Base-by-base conservation (phyloP, 257 asterid genomes). In the Lycium barbarum region DNA sequence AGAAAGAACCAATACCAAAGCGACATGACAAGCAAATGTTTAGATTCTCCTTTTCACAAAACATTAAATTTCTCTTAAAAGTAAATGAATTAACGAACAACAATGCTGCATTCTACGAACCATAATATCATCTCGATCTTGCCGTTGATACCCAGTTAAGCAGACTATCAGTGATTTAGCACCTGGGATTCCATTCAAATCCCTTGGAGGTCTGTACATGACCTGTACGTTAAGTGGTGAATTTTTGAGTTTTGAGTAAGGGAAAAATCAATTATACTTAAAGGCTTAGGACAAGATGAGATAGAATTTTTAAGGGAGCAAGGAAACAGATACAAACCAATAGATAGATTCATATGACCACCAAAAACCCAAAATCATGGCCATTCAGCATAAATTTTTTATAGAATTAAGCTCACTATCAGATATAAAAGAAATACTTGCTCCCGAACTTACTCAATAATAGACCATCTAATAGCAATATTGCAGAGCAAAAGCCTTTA, bases 81-180 rank as follows among this genome's bases (percentile, higher is more conserved):
- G 61, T 53, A 78, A 33, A 78, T 53, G 26, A 78, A 33, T 8
- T 14, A 58, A 53, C 33, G 61, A 53, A 26, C 62, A 15, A 26
- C 62, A 76, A 7, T 61, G 22, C 65, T 7, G 49, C 66, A 78
- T 15, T 78, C 12, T 26, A 74, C 86, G 22, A 84, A 97, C 99
- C 99, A 93, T 97, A 40, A 97, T 93, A 88, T 97, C 97, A 11
- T 94, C 96, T 81, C 99, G 91, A 62, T 91, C 94, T 9, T 89
- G 93, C 80, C 97, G 85, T 6, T 85, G 93, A 76, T 97, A 97
- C 83, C 99, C 99, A 87, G 99, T 97, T 92, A 97, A 90, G 93
- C 99, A 95, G 68, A 93, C 82, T 70, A 91, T 79, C 89, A 97
- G 80, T 79, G 91, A 90, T 82, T 93, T 85, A 84, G 98, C 98